Evolutionary conservation across 495 filamentous ascomycete genomes (phyloP), one percentile per base, ranked within the genome.

Genomic region (Aspergillus nidulans): DNA sequence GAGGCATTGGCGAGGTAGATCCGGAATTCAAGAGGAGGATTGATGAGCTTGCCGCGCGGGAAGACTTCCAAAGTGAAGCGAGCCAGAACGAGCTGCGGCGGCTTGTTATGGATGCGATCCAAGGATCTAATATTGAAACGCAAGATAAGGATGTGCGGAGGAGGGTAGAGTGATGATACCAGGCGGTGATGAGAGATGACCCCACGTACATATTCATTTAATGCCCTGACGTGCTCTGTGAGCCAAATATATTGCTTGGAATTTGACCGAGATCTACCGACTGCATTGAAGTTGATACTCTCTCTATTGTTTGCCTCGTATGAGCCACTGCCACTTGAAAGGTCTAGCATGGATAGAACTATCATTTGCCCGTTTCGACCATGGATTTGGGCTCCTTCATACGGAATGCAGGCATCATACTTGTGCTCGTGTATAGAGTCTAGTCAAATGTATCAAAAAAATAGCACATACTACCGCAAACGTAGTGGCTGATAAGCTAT

Each of bases 1-100:
- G 64, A 6, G 72, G 71, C 6, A 62, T 62, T 5, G 68, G 67
- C 9, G 72, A 74, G 30, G 80, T 79, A 6, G 88, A 92, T 63
- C 83, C 87, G 3, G 89, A 85, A 48, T 84, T 92, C 54, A 81
- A 84, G 60, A 74, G 82, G 49, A 73, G 85, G 52, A 92, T 95
- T 63, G 89, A 92, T 57, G 81, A 91, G 64, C 68, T 92, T 58
- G 87, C 89, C 15, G 76, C 82, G 41, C 77, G 87, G 13, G 81
- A 83, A 38, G 86, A 92, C 56, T 91, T 91, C 59, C 71, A 87
- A 52, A 83, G 80, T 49, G 83, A 85, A 42, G 83, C 83, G 42
- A 83, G 84, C 2, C 89, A 95, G 63, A 79, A 75, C 30, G 77
- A 85, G 60, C 67, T 95, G 58, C 81, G 87, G 49, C 76, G 78